A percentile compares a stretch with the other conserved stretches of the same genome.
Conservation (phyloP, 345 rosid genomes). For the Corymbia maculata region DNA sequence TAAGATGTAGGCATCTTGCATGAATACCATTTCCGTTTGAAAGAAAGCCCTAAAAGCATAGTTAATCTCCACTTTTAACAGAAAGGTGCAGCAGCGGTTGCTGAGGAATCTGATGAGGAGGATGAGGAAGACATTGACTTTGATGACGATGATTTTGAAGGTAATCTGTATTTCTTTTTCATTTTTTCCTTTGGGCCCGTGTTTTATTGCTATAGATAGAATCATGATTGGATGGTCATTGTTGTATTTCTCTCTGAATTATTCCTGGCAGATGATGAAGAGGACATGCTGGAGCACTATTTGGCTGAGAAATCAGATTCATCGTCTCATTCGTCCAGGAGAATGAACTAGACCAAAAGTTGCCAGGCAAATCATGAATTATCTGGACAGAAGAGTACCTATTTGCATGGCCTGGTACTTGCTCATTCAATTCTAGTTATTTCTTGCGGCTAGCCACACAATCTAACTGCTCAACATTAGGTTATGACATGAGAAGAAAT, state of each 20-base stretch:
- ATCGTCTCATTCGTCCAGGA: conserved; percentile 42
- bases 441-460: neutral
- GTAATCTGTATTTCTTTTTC: conserved; percentile 10
- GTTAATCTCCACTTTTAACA: conserved; percentile 12
- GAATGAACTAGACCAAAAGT: conserved; percentile 12
- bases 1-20: neutral
- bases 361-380: neutral
- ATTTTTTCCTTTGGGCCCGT: neutral
- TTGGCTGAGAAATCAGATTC: conserved; percentile 81
- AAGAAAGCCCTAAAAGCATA: neutral
- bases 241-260: neutral
- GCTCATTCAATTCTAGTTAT: neutral
- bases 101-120: conserved; percentile 58
- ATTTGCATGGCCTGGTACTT: neutral
- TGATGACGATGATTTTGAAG: conserved; percentile 94
- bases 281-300: conserved; percentile 93
- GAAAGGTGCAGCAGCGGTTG: conserved; percentile 59
- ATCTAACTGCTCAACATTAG: neutral
- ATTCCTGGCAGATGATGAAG: conserved; percentile 62
- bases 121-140: conserved; percentile 86
- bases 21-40: neutral
- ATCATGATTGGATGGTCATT: neutral
- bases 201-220: neutral
- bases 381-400: neutral
- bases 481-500: neutral